phyloP scores from a whole-genome alignment of 768 basidiomycete species.

The Mycena albidolilacea region DNA sequence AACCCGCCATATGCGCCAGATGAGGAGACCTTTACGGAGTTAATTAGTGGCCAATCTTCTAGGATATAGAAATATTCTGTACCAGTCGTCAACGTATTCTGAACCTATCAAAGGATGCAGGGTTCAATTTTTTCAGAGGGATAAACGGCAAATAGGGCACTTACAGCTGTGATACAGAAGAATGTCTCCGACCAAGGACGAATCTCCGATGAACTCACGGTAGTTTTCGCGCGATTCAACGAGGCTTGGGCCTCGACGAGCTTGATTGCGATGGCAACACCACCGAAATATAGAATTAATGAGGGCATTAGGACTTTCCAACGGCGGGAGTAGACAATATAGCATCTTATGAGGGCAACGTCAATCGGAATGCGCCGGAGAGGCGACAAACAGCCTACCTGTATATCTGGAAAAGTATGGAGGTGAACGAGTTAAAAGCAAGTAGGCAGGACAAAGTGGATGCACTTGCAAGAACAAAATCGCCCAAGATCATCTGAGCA shows the following conservation, averaged over 20 bases:
- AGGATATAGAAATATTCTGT: background rate
- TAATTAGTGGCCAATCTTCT: background rate
- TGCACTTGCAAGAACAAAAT: constrained; percentile 21
- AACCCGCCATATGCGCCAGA: constrained; percentile 27
- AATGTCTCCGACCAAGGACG: constrained; percentile 11
- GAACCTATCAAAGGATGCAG: constrained; percentile 6
- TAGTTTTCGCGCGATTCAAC: background rate
- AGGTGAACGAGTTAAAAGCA: background rate
- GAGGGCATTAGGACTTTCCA: constrained; percentile 21
- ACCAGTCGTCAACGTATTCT: constrained; percentile 21
- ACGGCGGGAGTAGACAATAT: constrained; percentile 14
- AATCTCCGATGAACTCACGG: constrained; percentile 2
- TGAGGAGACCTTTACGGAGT: constrained; percentile 11
- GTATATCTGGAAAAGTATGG: constrained; percentile 17
- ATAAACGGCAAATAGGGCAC: background rate
- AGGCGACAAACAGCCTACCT: constrained; percentile 13
- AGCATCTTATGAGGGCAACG: constrained; percentile 6
- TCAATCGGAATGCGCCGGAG: background rate
- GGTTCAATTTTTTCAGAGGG: background rate
- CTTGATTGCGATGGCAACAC: constrained; percentile 16
- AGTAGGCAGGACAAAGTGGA: constrained; percentile 3
- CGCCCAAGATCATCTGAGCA: constrained; percentile 4
- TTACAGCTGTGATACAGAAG: constrained; percentile 4
- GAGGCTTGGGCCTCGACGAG: constrained; percentile 5
- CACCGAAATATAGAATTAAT: constrained; percentile 15